A percentile compares a stretch with the other conserved stretches of the same genome.
Evolutionary conservation across 2,329 filamentous ascomycete species (phyloP).

Genomic region (Diaporthe batatas): DNA sequence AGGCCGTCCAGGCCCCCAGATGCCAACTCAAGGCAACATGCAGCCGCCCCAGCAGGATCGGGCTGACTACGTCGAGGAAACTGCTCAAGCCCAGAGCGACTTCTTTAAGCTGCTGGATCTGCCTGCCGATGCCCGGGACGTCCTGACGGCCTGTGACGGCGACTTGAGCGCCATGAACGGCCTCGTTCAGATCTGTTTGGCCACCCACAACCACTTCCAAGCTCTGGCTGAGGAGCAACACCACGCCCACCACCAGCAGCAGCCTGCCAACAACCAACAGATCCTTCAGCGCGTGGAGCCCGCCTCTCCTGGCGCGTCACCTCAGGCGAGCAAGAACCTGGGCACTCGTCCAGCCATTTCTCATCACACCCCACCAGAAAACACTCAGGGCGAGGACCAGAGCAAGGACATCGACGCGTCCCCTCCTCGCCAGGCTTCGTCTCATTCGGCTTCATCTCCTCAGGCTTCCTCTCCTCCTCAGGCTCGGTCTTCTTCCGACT

Average conservation of each 20-base stretch:
- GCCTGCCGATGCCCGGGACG: not conserved
- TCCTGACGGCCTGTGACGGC: not conserved
- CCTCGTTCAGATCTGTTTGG: not conserved
- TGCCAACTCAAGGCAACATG: not conserved
- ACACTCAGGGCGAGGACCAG: not conserved
- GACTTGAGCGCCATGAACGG: not conserved
- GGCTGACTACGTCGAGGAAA: accelerated
- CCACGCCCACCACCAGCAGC: not conserved
- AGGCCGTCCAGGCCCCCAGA: not conserved
- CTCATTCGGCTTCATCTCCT: not conserved
- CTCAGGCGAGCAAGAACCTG: not conserved
- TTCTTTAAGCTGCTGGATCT: not conserved
- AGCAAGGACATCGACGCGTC: no score
- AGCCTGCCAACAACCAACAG: not conserved
- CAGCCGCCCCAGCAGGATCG: not conserved
- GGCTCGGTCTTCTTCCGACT: not conserved
- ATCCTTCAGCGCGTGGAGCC: not conserved
- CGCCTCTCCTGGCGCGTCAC: not conserved
- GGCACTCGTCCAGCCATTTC: not conserved
- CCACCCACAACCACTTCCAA: not conserved
- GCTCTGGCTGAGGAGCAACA: no score
- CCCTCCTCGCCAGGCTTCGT: not conserved
- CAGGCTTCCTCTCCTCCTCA: not conserved
- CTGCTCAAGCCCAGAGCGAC: not conserved
- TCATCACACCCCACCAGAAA: not conserved